Evolutionary conservation across 2,329 filamentous ascomycete genomes (phyloP).

Genomic region (Albophoma yamanashiensis): DNA sequence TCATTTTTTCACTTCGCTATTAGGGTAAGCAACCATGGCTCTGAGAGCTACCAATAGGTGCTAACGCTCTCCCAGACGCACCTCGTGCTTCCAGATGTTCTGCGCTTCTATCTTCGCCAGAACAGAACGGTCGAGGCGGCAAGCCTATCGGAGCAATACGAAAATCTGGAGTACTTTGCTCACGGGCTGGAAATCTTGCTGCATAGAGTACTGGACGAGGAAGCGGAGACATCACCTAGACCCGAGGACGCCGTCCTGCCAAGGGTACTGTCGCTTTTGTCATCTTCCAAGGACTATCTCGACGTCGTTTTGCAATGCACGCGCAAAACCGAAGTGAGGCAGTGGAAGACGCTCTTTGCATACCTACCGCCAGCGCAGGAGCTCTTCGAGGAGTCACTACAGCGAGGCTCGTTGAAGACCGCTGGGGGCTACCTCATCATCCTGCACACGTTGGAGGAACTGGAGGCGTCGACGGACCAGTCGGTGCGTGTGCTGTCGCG

Average conservation of each 20-base stretch:
- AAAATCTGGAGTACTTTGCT: constrained; percentile 80
- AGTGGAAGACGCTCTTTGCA: constrained; percentile 87
- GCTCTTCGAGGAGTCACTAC: constrained; percentile 85
- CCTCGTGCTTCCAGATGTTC: constrained; percentile 79
- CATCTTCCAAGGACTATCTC: constrained; percentile 74
- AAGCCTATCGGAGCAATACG: constrained; percentile 73
- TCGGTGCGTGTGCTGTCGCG: constrained; percentile 70
- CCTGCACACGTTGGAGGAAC: constrained; percentile 69
- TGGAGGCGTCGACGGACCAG: constrained; percentile 60
- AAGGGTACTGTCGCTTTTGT: constrained; percentile 51
- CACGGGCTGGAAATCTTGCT: constrained; percentile 88
- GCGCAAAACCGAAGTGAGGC: constrained; percentile 89
- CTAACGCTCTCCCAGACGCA: constrained; percentile 52
- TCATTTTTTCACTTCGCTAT: constrained; percentile 83
- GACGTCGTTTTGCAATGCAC: constrained; percentile 96
- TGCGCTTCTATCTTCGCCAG: constrained; percentile 67
- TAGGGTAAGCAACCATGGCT: constrained; percentile 48
- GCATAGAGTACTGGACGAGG: constrained; percentile 88
- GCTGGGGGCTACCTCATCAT: constrained; percentile 95
- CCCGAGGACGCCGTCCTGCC: constrained; percentile 56
- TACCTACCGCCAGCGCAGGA: constrained; percentile 85
- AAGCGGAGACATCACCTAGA: constrained; percentile 63
- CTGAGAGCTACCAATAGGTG: neutral
- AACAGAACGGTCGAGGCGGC: constrained; percentile 74
- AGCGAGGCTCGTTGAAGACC: constrained; percentile 79